Conservation (phyloP, 2,329 filamentous ascomycete species). For the Neurospora sp. region DNA sequence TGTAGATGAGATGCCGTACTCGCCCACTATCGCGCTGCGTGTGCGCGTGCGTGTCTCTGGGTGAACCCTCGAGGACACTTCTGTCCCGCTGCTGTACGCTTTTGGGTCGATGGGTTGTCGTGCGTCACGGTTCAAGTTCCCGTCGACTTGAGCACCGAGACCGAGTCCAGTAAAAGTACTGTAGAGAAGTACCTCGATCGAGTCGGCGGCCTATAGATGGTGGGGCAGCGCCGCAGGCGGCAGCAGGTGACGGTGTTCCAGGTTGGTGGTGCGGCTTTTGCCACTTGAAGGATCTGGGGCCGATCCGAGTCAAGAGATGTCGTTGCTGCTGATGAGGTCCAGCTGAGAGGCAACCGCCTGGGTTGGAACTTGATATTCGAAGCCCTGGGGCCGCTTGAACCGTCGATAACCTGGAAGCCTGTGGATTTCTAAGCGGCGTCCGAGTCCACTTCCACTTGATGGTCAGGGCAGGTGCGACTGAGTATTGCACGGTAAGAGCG, state of each 20-base stretch:
- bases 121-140: not conserved
- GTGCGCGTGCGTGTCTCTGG: not conserved
- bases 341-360: not conserved
- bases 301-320: constrained; percentile 8
- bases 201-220: constrained; percentile 7
- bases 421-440: not conserved
- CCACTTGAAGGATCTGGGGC: constrained; percentile 7
- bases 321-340: not conserved
- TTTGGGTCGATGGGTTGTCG: not conserved
- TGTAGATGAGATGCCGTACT: not conserved
- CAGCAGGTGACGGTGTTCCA: constrained; percentile 9
- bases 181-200: constrained; percentile 4
- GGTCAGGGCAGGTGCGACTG: not conserved
- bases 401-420: not conserved
- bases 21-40: not conserved
- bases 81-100: not conserved
- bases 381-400: not conserved
- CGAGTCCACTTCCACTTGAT: not conserved
- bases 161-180: constrained; percentile 7
- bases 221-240: constrained; percentile 4
- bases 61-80: not conserved
- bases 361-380: not conserved
- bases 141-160: constrained; percentile 5
- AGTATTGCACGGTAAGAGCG: not conserved
- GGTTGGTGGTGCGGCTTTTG: constrained; percentile 9